Conservation (phyloP, 768 basidiomycete species). For the Lactarius pseudohatsudake region DNA sequence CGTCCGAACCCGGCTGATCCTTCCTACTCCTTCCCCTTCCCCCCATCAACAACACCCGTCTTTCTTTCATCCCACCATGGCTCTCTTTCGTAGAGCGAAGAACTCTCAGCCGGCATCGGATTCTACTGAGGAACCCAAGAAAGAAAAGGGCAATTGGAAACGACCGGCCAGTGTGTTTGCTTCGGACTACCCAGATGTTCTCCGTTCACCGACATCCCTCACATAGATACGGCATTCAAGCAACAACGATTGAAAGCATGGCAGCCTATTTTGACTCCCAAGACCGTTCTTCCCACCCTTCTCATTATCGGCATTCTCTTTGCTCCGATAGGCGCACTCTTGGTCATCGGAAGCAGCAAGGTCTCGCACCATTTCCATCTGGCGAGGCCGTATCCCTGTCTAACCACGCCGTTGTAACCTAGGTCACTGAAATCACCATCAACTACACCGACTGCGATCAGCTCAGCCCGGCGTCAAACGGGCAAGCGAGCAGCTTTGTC, state of each 20-base stretch:
- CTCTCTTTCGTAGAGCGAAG: conserved; percentile 38
- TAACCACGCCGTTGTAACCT: conserved; percentile 21
- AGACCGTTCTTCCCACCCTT: conserved; percentile 94
- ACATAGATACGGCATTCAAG: conserved; percentile 94
- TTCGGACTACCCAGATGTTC: conserved; percentile 16
- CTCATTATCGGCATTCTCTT: conserved; percentile 95
- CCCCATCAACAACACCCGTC: not conserved
- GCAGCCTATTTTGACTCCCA: conserved; percentile 99
- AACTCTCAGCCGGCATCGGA: conserved; percentile 21
- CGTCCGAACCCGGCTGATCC: not conserved
- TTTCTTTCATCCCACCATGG: conserved; percentile 29
- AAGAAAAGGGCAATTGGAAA: conserved; percentile 84
- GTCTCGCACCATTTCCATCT: conserved; percentile 38
- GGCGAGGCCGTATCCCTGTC: not conserved
- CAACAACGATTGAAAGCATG: conserved; percentile 99
- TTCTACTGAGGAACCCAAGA: conserved; percentile 47
- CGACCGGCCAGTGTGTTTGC: conserved; percentile 73
- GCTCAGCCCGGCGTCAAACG: conserved; percentile 40
- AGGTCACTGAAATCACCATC: conserved; percentile 91
- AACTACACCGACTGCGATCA: conserved; percentile 94
- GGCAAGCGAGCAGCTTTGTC: conserved; percentile 45
- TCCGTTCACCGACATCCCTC: conserved; percentile 29
- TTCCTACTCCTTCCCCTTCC: not conserved
- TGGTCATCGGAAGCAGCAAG: conserved; percentile 85
- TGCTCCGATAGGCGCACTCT: conserved; percentile 91